Evolutionary conservation across 1,284 basidiomycete species (phyloP), one percentile per base, ranked within the genome.

Genomic region (Laetiporus sulphureus): DNA sequence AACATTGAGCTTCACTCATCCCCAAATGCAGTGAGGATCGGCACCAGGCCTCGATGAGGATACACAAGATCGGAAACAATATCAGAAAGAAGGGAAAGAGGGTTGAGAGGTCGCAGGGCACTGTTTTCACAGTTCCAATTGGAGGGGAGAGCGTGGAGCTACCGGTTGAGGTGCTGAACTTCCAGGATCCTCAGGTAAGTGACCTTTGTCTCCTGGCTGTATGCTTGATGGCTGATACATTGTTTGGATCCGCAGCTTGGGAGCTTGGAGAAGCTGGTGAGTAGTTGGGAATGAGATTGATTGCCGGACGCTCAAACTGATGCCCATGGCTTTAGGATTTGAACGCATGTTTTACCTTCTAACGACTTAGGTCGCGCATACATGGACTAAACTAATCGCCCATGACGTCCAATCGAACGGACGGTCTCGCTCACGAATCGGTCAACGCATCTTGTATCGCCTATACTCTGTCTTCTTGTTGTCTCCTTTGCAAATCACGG

Each of bases 111-210:
- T 5, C 12, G 29, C 12, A 4, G 18, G 25, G 12, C 5, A n/a
- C 4, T 20, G 19, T 8, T 20, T 10, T 18, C 12, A 8, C 12
- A 5, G 22, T 12, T 8, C 5, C 11, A 29, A 23, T 21, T n/a
- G 30, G 25, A 20, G 36, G 21, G 18, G 23, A 32, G 31, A 13
- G 27, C 30, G 22, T n/a, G 22, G 31, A 36, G 35, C 20, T 25
- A n/a, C n/a, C 30, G 19, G 13, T 32, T 23, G 41, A 43, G 22
- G 11, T 36, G 5, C 36, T 43, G 23, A 43, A 43, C 23, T 43
- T 43, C 36, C 35, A 38, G 24, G 41, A 43, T 21, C 27, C 36
- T 6, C 41, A 43, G 36, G 41, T 37, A 22, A 24, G 41, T 22
- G n/a, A n/a, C n/a, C n/a, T n/a, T n/a, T n/a, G n/a, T 10, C 8